Evolutionary conservation across 2,329 filamentous ascomycete genomes (phyloP).

Genomic region (Huntiella savannae): DNA sequence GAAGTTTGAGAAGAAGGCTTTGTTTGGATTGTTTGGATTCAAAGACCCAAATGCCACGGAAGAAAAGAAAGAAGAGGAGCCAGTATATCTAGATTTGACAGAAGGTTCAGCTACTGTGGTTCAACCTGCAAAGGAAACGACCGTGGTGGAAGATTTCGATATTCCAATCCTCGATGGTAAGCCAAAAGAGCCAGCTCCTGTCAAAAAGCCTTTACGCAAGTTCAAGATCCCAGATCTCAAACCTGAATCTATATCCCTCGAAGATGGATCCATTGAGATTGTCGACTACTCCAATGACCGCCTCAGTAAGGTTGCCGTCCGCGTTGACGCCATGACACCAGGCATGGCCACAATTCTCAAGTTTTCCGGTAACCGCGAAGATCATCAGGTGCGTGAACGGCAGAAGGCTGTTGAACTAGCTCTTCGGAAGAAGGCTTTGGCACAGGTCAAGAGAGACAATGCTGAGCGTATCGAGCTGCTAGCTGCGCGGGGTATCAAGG

Average conservation of each 20-base stretch:
- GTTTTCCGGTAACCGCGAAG: conserved; percentile 13
- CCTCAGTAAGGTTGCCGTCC: conserved; percentile 14
- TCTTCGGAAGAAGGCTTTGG: conserved; percentile 52
- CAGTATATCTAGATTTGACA: conserved; percentile 13
- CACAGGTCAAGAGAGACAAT: conserved; percentile 62
- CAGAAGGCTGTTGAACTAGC: conserved; percentile 42
- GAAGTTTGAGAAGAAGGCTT: conserved; percentile 64
- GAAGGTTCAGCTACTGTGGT: conserved; percentile 12
- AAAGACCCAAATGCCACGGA: conserved; percentile 22
- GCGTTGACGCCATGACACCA: conserved; percentile 18
- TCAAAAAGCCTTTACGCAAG: conserved; percentile 13
- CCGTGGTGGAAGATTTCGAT: background rate
- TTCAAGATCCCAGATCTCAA: conserved; percentile 16
- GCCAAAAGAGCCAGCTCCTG: conserved; percentile 14
- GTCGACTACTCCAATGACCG: conserved; percentile 25
- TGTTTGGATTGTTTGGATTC: conserved; percentile 74
- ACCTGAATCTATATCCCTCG: conserved; percentile 16
- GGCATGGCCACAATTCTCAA: conserved; percentile 41
- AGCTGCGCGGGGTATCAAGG: conserved; percentile 56
- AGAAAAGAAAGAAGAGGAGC: conserved; percentile 15
- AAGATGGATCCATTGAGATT: conserved; percentile 44
- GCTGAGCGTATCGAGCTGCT: conserved; percentile 60
- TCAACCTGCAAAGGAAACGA: conserved; percentile 15
- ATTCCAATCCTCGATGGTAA: conserved; percentile 2
- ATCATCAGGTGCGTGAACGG: conserved; percentile 19